Evolutionary conservation across 2,329 filamentous ascomycete genomes (phyloP).

Genomic region (Fusarium sp.): DNA sequence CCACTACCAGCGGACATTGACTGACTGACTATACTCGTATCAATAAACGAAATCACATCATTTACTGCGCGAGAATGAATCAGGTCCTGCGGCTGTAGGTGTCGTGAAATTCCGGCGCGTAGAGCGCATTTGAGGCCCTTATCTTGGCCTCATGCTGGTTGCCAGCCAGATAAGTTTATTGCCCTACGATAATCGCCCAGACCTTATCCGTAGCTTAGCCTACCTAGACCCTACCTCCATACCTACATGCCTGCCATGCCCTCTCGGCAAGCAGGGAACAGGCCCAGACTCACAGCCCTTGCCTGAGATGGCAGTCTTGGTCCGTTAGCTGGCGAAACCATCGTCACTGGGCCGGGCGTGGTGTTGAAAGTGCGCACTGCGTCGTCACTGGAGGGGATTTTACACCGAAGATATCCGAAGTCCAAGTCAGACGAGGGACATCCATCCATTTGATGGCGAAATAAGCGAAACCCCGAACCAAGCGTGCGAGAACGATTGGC

Average conservation of each 20-base stretch:
- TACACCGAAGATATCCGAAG: constrained; percentile 28
- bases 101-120: constrained; percentile 12
- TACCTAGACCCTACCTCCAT: background rate
- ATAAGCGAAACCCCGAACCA: constrained; percentile 21
- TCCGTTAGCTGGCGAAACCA: constrained; percentile 24
- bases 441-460: background rate
- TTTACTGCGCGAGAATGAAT: background rate
- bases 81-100: background rate
- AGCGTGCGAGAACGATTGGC: constrained; percentile 46
- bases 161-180: background rate
- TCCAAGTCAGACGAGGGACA: background rate
- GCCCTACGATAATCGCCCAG: background rate
- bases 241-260: background rate
- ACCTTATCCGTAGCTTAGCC: constrained; percentile 4
- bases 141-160: background rate
- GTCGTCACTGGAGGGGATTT: background rate
- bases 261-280: background rate
- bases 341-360: background rate
- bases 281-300: background rate
- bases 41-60: background rate
- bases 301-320: constrained; percentile 17
- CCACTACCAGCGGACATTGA: background rate
- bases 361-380: background rate
- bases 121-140: constrained; percentile 14
- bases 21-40: background rate